phyloP scores from a whole-genome alignment of 1,284 basidiomycete species.

The Mrakiaceae sp. region DNA sequence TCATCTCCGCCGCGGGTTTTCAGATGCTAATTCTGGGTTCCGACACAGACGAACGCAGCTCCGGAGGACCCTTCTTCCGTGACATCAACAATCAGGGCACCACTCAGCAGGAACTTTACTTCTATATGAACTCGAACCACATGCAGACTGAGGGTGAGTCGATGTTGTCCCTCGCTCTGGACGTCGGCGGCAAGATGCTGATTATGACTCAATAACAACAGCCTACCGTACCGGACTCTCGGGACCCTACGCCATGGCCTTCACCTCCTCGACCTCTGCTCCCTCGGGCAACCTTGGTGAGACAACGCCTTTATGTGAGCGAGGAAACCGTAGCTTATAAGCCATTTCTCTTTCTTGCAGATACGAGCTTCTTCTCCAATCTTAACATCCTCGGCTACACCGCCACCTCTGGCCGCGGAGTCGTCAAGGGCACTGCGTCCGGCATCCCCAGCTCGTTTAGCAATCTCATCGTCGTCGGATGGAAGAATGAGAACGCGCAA shows the following conservation, averaged over 20 bases:
- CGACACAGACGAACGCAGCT: constrained; percentile 20
- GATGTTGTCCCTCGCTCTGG: background rate
- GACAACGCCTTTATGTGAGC: background rate
- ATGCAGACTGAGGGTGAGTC: constrained; percentile 15
- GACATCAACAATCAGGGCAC: constrained; percentile 20
- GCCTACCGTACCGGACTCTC: constrained; percentile 10
- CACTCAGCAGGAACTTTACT: constrained; percentile 18
- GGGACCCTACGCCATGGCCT: constrained; percentile 20
- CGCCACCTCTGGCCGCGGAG: constrained; percentile 38
- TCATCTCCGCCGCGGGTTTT: no score
- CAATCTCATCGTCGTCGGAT: constrained; percentile 21
- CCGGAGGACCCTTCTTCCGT: constrained; percentile 34
- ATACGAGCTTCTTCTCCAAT: constrained; percentile 41
- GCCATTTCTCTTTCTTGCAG: constrained; percentile 16
- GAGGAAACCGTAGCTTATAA: no score
- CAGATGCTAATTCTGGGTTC: no score
- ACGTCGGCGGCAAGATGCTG: no score
- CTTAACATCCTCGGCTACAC: constrained; percentile 41
- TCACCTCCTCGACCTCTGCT: constrained; percentile 5
- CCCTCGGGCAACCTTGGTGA: constrained; percentile 3
- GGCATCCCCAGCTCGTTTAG: constrained; percentile 37
- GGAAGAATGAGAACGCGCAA: background rate
- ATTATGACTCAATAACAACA: background rate
- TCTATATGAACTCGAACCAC: constrained; percentile 20
- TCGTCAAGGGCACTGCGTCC: constrained; percentile 39